Conservation (phyloP, 495 filamentous ascomycete species). For the Neurospora pannonica region DNA sequence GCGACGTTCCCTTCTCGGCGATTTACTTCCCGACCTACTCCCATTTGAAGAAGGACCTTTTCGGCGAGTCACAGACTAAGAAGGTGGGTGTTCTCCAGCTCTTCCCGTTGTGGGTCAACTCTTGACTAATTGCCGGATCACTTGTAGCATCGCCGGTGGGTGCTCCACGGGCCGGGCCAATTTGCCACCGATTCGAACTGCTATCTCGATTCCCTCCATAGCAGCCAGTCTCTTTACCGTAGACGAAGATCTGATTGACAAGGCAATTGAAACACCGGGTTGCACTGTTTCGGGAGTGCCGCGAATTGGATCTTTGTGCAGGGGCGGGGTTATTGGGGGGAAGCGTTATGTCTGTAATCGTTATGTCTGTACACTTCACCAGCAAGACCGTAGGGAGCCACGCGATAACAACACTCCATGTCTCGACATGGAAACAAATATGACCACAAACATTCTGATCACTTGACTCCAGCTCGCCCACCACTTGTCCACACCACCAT, state of each 20-base stretch:
- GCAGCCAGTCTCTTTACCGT: neutral
- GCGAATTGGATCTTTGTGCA: neutral
- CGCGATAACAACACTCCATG: neutral
- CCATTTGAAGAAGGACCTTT: conserved; percentile 86
- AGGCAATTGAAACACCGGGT: neutral
- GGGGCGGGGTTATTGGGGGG: neutral
- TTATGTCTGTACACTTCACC: neutral
- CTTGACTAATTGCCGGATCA: neutral
- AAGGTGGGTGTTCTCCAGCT: conserved; percentile 88
- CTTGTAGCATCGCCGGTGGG: neutral
- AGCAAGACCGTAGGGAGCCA: neutral
- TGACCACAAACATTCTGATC: neutral
- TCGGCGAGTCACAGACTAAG: conserved; percentile 82
- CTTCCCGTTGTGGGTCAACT: conserved; percentile 74
- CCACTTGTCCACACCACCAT: neutral
- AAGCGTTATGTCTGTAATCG: neutral
- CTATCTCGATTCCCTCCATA: neutral
- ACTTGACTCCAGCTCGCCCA: neutral
- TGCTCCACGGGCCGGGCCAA: neutral
- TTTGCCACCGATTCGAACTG: neutral
- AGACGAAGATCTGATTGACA: neutral
- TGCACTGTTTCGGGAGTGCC: neutral
- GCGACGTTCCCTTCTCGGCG: conserved; percentile 93
- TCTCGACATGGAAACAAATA: too few relatives aligned
- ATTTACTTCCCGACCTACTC: conserved; percentile 98